A percentile compares a stretch with the other conserved stretches of the same genome.
phyloP scores from a whole-genome alignment of 2,329 filamentous ascomycete genomes.

The Neonectria magnoliae region DNA sequence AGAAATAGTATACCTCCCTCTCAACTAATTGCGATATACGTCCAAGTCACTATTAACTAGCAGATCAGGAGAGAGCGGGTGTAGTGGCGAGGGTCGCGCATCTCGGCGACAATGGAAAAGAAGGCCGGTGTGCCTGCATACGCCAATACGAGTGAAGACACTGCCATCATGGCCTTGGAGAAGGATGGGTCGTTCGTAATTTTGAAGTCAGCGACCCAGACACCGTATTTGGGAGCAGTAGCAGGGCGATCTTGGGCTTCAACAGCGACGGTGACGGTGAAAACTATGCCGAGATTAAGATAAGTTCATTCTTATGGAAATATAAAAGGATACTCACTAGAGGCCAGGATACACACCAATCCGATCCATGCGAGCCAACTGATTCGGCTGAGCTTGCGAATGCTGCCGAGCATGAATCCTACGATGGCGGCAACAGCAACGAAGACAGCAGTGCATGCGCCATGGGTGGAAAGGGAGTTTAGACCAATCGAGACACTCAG shows the following conservation, averaged over 20 bases:
- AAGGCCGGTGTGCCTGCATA: conserved; percentile 43
- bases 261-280: neutral
- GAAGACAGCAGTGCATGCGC: neutral
- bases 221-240: conserved; percentile 1
- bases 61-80: conserved; percentile 31
- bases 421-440: neutral
- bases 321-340: neutral
- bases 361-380: neutral
- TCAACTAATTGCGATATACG: conserved; percentile 42
- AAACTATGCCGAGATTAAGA: neutral
- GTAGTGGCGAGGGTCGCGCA: conserved; percentile 39
- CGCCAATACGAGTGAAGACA: neutral
- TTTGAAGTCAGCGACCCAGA: neutral
- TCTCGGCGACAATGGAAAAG: conserved; percentile 41
- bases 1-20: conserved; percentile 56
- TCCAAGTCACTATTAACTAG: conserved; percentile 39
- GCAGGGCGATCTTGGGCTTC: neutral
- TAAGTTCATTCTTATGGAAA: neutral
- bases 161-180: neutral
- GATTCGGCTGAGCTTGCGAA: neutral
- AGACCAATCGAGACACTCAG: too few relatives aligned
- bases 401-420: neutral
- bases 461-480: too few relatives aligned
- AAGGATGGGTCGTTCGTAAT: neutral
- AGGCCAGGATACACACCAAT: neutral